Conservation (phyloP, 1,139 yeast species). For the Oligophagozyma castellii region DNA sequence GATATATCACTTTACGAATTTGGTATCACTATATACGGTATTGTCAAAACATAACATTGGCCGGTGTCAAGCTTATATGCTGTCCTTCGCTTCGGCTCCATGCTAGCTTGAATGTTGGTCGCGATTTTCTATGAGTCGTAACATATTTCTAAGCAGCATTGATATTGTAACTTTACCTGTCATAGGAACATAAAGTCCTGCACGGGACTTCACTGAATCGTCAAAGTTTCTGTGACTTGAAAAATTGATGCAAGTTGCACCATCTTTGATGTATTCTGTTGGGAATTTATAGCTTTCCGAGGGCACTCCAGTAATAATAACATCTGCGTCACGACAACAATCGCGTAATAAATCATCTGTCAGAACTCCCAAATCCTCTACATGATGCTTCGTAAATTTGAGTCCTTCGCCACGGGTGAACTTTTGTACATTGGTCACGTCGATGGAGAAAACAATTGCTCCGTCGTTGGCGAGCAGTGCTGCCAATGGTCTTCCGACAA, state of each 20-base stretch:
- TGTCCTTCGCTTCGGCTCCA: too few relatives aligned
- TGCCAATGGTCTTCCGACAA: slow-evolving; percentile 94
- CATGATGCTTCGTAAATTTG: slow-evolving; percentile 70
- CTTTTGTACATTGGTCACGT: slow-evolving; percentile 73
- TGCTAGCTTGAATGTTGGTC: too few relatives aligned
- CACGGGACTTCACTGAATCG: slow-evolving; percentile 65
- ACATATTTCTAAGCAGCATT: slow-evolving; percentile 77
- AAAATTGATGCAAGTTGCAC: slow-evolving; percentile 84
- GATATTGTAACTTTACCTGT: slow-evolving; percentile 94
- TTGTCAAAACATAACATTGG: too few relatives aligned
- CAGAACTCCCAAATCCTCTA: slow-evolving; percentile 45
- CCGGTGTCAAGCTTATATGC: too few relatives aligned
- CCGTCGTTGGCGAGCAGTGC: slow-evolving; percentile 95
- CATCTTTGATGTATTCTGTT: slow-evolving; percentile 61
- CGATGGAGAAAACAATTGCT: slow-evolving; percentile 88
- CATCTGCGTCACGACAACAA: slow-evolving; percentile 69
- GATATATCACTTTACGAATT: too few relatives aligned
- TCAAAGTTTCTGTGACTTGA: slow-evolving; percentile 79
- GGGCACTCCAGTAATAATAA: slow-evolving; percentile 92
- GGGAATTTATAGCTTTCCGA: slow-evolving; percentile 74
- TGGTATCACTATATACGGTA: too few relatives aligned
- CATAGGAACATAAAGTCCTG: slow-evolving; percentile 86
- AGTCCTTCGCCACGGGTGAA: slow-evolving; percentile 92
- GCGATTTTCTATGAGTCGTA: slow-evolving; percentile 64
- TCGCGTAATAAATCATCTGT: slow-evolving; percentile 38